phyloP scores from a whole-genome alignment of 2,329 filamentous ascomycete genomes.

The Talaromyces sp. region DNA sequence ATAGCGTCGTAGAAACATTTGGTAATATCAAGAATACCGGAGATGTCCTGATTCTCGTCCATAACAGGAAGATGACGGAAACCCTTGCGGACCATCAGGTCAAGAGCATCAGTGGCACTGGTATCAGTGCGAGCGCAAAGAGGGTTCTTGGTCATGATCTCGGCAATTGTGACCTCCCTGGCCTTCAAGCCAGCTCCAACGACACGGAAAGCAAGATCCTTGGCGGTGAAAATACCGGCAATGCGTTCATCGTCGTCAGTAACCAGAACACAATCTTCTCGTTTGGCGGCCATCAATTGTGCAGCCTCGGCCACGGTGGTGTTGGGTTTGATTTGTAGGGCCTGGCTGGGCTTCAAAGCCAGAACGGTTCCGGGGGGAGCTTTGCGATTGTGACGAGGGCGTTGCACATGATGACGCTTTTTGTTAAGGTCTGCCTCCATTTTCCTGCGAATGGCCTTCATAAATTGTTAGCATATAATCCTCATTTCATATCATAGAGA shows the following conservation, averaged over 20 bases:
- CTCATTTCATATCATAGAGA: not conserved
- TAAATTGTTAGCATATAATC: not conserved
- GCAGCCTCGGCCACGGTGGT: conserved; percentile 95
- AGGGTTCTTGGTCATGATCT: conserved; percentile 99
- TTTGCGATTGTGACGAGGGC: conserved; percentile 83
- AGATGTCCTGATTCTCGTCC: conserved; percentile 99
- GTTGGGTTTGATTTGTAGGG: conserved; percentile 92
- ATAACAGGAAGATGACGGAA: conserved; percentile 98
- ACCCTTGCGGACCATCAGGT: conserved; percentile 97
- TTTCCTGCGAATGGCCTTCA: conserved; percentile 91
- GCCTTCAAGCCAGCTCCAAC: conserved; percentile 89
- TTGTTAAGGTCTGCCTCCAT: conserved; percentile 97
- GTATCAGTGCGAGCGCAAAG: conserved; percentile 96
- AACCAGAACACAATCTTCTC: conserved; percentile 95
- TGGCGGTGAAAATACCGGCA: conserved; percentile 97
- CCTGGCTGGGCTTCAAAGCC: conserved; percentile 89
- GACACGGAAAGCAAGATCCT: conserved; percentile 95
- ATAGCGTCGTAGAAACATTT: conserved; percentile 99
- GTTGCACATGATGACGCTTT: conserved; percentile 79
- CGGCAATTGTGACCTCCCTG: conserved; percentile 84
- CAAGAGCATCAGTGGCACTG: conserved; percentile 93
- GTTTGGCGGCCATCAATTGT: conserved; percentile 97
- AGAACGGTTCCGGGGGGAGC: conserved; percentile 94
- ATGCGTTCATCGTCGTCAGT: conserved; percentile 98
- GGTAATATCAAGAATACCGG: conserved; percentile 95